Base-by-base conservation (phyloP, 2,329 filamentous ascomycete genomes). In the Penicillium rolfsii region DNA sequence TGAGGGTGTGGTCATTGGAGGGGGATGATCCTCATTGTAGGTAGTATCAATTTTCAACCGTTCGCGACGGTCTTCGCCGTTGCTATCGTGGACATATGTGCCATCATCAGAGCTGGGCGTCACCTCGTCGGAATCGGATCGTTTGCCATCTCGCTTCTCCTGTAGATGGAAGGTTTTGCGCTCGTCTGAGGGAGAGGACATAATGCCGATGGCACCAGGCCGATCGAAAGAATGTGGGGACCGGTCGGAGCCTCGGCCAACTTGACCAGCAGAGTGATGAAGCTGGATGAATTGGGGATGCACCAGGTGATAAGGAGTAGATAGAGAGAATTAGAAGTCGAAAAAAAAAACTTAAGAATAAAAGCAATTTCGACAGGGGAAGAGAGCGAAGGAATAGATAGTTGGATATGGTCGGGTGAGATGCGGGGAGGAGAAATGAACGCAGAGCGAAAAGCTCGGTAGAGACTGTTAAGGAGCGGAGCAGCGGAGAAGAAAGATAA, bases 1-100 rank as follows among this genome's bases (percentile, higher is more conserved):
- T 0, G 85, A 85, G 1, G 84, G 82, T 0, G 87, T 88, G 43
- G 66, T 69, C 62, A 64, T 50, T 0, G 41, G 52, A 24, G 46
- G 48, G 6, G 28, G 45, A 26, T 58, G 30, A 5, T 65, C 60
- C 19, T 62, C 65, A 11, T 40, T 35, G 30, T 67, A 56, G 8
- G 57, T 57, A 14, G 75, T 72, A 50, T 77, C 65, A 41, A 77
- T 68, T 49, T 58, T 67, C 3, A 74, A 63, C 16, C 57, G 62
- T 35, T 67, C 62, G 2, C 40, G 40, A 5, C 64, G n/a, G 22
- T 46, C 48, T 26, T 59, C 55, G 11, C 38, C 50, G 5, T 69
- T 60, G 36, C 57, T 54, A 45, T 76, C 68, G 40, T 70, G 58
- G 48, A 71, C 70, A 35, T 71, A 72, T 33, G 73, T 75, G 26